Evolutionary conservation across 257 asterid genomes (phyloP), one percentile per base, ranked within the genome.

Genomic region (Solanum chaucha): DNA sequence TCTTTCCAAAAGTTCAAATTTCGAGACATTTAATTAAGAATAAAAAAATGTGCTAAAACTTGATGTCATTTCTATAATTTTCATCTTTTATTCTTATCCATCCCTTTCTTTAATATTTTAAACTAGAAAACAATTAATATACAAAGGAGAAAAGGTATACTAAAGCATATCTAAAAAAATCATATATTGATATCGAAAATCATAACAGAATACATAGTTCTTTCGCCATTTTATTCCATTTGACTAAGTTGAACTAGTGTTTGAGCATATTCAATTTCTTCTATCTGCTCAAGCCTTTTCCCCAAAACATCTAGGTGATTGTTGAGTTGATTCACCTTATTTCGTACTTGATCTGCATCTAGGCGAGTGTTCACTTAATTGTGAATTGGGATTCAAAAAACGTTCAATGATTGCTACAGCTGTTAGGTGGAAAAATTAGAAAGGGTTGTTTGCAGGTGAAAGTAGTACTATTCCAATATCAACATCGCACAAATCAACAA

Each of bases 391-490:
- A 6, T 74, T 38, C 26, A 64, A 8, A 20, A 85, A 72, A 3
- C 84, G 51, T 4, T 48, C 8, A 14, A 65, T 0, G 2, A 90
- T 78, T 2, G 88, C 72, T 8, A 88, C 93, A 85, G 71, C 44
- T 6, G 88, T 89, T 3, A 92, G 94, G 28, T 92, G 46, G 46
- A 40, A 40, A 40, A 10, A 40, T 9, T 0, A 40, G 12, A 40
- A 40, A 10, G 46, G 46, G 90, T 40, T 40, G 12, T 40, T 40
- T 40, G 46, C 4, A 40, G 46, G 46, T 40, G 46, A 40, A 40
- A 40, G 4, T 9, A 40, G 46, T 40, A 40, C 12, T 40, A 10
- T 40, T 40, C 12, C 12, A 40, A 40, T 40, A 40, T 40, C 46
- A 40, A 40, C 46, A 40, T 38, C 41, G 41, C 41, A 38, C 41